Evolutionary conservation across 2,329 filamentous ascomycete genomes (phyloP).

Genomic region (Fusarium liriodendri): DNA sequence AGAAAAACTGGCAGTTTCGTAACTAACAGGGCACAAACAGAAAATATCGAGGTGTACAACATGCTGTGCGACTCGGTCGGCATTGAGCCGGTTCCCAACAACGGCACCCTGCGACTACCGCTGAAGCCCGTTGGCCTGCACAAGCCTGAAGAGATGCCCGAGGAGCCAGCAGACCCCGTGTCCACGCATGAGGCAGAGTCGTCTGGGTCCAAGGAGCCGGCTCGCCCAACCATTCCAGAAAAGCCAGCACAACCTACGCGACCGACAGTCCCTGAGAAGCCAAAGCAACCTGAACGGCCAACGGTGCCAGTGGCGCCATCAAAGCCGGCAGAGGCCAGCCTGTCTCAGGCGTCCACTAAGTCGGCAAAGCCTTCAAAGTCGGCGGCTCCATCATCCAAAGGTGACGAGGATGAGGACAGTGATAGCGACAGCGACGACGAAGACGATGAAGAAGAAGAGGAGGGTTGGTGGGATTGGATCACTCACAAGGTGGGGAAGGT

Average conservation of each 20-base stretch:
- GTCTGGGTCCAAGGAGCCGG: conserved; percentile 26
- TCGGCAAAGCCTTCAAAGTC: conserved; percentile 28
- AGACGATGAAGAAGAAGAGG: conserved; percentile 45
- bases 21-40: conserved; percentile 69
- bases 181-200: conserved; percentile 27
- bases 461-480: conserved; percentile 64
- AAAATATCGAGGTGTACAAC: conserved; percentile 96
- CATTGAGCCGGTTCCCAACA: conserved; percentile 80
- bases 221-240: conserved; percentile 31
- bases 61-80: conserved; percentile 90
- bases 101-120: conserved; percentile 84
- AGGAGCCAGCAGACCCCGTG: conserved; percentile 66
- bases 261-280: conserved; percentile 21
- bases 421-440: conserved; percentile 26
- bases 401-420: conserved; percentile 20
- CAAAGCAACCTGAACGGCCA: conserved; percentile 27
- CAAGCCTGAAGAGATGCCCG: conserved; percentile 58
- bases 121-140: conserved; percentile 73
- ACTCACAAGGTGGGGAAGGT: conserved; percentile 58
- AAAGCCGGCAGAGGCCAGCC: conserved; percentile 32
- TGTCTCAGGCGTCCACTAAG: conserved; percentile 31
- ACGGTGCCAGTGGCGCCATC: conserved; percentile 21
- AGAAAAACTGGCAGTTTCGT: not conserved
- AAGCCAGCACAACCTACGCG: not conserved
- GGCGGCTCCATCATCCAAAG: conserved; percentile 19